Base-by-base conservation (phyloP, 1,284 basidiomycete genomes). In the Boletus semigastroideus region DNA sequence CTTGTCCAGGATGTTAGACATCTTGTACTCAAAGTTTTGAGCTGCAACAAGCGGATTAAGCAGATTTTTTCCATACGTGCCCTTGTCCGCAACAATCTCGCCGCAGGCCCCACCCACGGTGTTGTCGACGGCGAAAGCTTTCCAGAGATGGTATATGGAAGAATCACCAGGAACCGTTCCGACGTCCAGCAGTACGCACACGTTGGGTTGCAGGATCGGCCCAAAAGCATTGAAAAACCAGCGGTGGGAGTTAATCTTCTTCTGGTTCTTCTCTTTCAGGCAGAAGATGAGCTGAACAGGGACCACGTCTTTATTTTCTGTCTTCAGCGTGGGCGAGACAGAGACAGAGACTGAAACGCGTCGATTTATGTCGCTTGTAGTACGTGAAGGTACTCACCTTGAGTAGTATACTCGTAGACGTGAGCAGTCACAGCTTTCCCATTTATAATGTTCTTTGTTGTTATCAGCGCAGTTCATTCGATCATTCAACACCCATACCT, bases 11-110 rank as follows among this genome's bases (percentile, higher is more conserved):
- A 95, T 94, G 64, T 94, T 95, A 45, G 85, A 89, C 89, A 96
- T 95, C 79, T 97, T 97, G 76, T 97, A 98, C 74, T 97, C 95
- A 57, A 95, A 95, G 68, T 95, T 94, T 74, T 95, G 93, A 16
- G 93, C 90, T 6, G 92, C 92, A n/a, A 90, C 88, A 1, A 94
- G 76, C 0, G 93, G 93, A 64, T 92, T 97, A 59, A 92, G 65
- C 51, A 94, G 75, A 66, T 90, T 88, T 64, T 73, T 72, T 43
- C 86, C 87, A 62, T 79, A 90, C 71, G 85, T 89, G 42, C 92
- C 93, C 72, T 94, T 95, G 56, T 94, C 75, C 2, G 94, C 92
- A 25, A 95, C 92, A 49, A 97, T 96, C 74, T 97, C 94, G 16
- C 94, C 94, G 65, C 94, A 97, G 4, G 95, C 95, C 27, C 96